These are phyloP conservation scores for Pseudisothecium myosuroides DNA, from an alignment of 225 moss, liverwort and hornwort species.

Conservation along the genomic window DNA sequence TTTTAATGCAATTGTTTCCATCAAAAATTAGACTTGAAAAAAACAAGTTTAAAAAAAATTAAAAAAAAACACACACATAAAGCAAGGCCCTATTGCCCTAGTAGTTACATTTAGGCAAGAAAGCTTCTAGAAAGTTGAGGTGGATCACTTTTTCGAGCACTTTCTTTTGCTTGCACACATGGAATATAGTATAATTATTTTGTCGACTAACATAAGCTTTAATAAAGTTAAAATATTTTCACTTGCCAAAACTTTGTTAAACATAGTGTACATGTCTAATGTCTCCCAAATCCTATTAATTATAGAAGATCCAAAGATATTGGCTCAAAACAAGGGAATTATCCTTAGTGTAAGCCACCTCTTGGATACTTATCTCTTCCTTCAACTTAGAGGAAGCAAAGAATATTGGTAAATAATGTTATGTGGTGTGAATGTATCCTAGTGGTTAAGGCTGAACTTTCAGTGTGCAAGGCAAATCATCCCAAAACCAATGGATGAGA, in stretches of 20 bases:
- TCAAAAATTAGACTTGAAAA: not conserved
- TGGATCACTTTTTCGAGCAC: rapidly evolving
- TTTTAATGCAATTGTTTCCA: not conserved
- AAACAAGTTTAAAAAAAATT: not conserved
- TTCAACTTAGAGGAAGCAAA: too few species aligned
- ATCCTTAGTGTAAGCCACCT: not conserved
- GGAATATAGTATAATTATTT: not conserved
- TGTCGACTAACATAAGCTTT: rapidly evolving
- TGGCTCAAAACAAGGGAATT: too few species aligned
- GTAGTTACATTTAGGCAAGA: not conserved
- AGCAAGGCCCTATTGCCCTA: rapidly evolving
- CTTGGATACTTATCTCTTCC: not conserved
- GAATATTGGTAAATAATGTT: not conserved
- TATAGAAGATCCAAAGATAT: not conserved
- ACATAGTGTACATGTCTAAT: not conserved
- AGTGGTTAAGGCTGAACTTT: not conserved
- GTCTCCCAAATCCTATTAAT: not conserved
- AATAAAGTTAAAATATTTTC: not conserved
- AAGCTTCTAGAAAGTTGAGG: not conserved
- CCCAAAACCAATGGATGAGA: not conserved
- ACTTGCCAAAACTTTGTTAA: not conserved
- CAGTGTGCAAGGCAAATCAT: not conserved
- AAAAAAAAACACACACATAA: not conserved
- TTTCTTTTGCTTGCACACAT: not conserved
- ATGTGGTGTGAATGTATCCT: not conserved